Evolutionary conservation across 2,329 filamentous ascomycete genomes (phyloP), one percentile per base, ranked within the genome.

Genomic region (Diaporthe vexans): DNA sequence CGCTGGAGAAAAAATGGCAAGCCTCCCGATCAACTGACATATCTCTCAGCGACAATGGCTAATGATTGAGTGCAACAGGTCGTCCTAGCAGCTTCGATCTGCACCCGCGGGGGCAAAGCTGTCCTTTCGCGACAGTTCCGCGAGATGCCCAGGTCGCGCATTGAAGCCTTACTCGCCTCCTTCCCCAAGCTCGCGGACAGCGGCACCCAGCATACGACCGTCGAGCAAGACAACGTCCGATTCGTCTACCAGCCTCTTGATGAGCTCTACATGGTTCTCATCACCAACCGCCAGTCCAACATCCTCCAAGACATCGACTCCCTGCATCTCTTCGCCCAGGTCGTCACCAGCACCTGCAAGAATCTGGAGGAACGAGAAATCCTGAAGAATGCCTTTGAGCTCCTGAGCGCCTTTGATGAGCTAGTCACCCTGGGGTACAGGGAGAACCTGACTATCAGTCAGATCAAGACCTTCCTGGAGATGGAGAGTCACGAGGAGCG

Each of bases 401-500:
- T 99, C 54, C 91, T 99, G 77, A 97, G 94, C 83, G 97, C 97
- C 61, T 99, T 98, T 81, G 97, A 99, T 81, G 97, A 99, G 87
- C 90, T 99, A 74, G 96, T 99, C 75, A 98, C 96, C 0, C 88
- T 98, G 77, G 97, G 97, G 17, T 98, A 99, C 86, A 88, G 97
- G 81, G 97, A 99, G 87, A 99, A 99, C 84, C 87, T 99, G 79
- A 97, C 96, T 33, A 91, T 99, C 80, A 94, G 92, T 85, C 97
- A 99, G 86, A 99, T 99, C 88, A 98, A 97, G 90, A 98, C 97
- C 3, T 99, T 99, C 88, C 85, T 99, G 79, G 97, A 98, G 82
- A 99, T 99, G 97, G 97, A 99, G 85, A 97, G 94, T 84, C 97
- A 99, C 81, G 97, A 99, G 85, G 97, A 99, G 89, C 92, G 97